Conservation (phyloP, 495 filamentous ascomycete species). For the Trypethelium eluteriae region DNA sequence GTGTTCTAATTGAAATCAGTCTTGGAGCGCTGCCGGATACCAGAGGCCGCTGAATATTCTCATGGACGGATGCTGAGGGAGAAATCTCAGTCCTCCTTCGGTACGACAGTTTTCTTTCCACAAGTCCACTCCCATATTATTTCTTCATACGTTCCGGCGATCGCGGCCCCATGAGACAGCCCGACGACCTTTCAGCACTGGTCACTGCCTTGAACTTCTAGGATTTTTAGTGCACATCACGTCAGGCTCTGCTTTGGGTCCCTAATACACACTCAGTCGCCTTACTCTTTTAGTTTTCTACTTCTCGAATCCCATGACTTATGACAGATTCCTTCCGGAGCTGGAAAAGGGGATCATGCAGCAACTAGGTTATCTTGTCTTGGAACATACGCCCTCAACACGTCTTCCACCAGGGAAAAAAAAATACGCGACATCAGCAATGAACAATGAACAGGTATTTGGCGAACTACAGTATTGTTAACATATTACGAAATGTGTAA, state of each 20-base stretch:
- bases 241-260: no score
- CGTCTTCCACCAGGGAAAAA: neutral
- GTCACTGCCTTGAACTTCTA: no score
- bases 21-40: slow-evolving; percentile 32
- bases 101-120: neutral
- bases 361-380: no score
- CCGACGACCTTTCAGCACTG: no score
- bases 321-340: no score
- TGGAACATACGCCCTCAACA: neutral
- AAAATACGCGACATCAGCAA: neutral
- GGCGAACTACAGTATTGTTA: neutral
- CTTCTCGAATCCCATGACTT: no score
- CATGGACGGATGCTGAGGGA: slow-evolving; percentile 37
- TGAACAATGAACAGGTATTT: neutral
- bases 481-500: slow-evolving; percentile 3
- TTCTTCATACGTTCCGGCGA: no score
- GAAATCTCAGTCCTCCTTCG: neutral
- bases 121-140: neutral
- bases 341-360: no score
- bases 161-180: no score
- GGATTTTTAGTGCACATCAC: no score
- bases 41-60: slow-evolving; percentile 43
- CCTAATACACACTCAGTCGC: no score
- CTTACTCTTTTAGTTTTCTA: no score
- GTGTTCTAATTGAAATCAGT: slow-evolving; percentile 1